phyloP scores from a whole-genome alignment of 345 rosid species.

The Citrus inodora region DNA sequence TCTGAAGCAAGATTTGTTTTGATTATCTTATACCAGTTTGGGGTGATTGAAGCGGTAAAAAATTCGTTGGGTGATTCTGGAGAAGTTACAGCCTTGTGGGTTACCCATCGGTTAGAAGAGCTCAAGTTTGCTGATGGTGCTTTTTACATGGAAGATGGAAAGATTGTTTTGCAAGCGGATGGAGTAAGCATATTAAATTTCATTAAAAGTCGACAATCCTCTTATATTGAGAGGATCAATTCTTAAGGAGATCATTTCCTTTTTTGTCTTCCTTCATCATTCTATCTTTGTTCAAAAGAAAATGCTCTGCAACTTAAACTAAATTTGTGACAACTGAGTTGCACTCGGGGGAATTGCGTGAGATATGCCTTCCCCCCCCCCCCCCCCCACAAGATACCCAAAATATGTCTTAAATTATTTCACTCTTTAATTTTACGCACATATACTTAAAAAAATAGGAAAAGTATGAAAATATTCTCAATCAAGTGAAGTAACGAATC shows the following conservation, averaged over 20 bases:
- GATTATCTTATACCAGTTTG: slow-evolving; percentile 40
- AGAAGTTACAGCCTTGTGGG: slow-evolving; percentile 87
- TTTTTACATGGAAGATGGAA: slow-evolving; percentile 83
- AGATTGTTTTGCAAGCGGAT: slow-evolving; percentile 58
- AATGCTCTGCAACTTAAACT: no score
- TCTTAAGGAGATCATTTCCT: slow-evolving; percentile 20
- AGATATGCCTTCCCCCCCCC: no score
- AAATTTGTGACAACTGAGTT: no score
- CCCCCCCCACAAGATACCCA: no score
- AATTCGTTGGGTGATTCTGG: slow-evolving; percentile 47
- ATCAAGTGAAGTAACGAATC: no score
- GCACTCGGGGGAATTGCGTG: no score
- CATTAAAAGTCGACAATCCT: slow-evolving; percentile 57
- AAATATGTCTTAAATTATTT: no score
- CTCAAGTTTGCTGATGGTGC: slow-evolving; percentile 88
- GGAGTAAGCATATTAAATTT: slow-evolving; percentile 50
- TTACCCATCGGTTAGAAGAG: slow-evolving; percentile 92
- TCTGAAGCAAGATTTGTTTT: slow-evolving; percentile 19
- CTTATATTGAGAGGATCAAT: slow-evolving; percentile 46
- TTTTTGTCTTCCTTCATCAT: not conserved
- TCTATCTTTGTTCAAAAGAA: not conserved
- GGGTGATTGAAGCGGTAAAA: slow-evolving; percentile 85
- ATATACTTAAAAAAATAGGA: no score
- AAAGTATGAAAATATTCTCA: no score
- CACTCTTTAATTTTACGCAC: no score